Evolutionary conservation across 2,329 filamentous ascomycete genomes (phyloP), one percentile per base, ranked within the genome.

Genomic region (Fusarium gaditjirri): DNA sequence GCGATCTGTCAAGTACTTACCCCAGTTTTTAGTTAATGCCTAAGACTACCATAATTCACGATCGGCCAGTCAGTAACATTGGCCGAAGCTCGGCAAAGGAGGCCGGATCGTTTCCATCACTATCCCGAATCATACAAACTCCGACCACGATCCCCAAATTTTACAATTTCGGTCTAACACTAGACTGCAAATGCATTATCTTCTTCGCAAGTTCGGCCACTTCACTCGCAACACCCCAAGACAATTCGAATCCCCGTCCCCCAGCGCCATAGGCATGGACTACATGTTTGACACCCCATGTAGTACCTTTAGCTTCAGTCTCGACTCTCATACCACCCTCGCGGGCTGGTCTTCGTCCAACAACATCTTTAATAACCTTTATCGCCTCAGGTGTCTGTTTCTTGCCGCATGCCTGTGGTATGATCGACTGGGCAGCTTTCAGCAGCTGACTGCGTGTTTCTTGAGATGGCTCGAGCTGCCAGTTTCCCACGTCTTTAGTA

Each of bases 251-350:
- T 0, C 89, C 89, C n/a, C 89, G 82, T 7, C 89, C 89, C 7
- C 88, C 89, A 25, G 88, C 84, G 1, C 89, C 89, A 75, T 91
- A 91, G 0, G 86, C 88, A 78, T 90, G 88, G 7, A 90, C 81
- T 35, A 86, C 71, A 55, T 70, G 56, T 10, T 71, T 73, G 1
- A 75, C 43, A 3, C 44, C 72, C 59, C 47, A 53, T 1, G 43
- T 63, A 0, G 47, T 68, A 3, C 72, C 61, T 13, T 27, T 74
- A 1, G 61, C 62, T 54, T 79, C 78, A 1, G 53, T 69, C 47
- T 79, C 77, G 0, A 80, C 81, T 19, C 88, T 81, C 81, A 89
- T 82, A 0, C 85, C 85, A 1, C 84, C 85, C 25, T 79, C 80
- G 0, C 85, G 80, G 14, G 83, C 84, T 2, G 85, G 85, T 3